phyloP scores from a whole-genome alignment of 1,284 basidiomycete species.

The Leccinum pachyderme region DNA sequence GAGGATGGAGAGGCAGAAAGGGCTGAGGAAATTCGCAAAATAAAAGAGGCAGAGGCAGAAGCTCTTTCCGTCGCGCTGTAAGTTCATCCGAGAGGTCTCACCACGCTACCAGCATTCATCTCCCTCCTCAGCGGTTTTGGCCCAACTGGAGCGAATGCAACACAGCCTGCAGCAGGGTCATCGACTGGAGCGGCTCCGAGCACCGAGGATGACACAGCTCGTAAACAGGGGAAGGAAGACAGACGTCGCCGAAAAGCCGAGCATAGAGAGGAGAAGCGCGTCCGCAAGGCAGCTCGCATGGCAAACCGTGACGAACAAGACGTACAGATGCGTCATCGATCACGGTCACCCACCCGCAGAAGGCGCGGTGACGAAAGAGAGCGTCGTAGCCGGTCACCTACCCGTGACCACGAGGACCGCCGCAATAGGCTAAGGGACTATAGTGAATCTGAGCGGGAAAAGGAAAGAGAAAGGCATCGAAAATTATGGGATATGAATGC shows the following conservation, averaged over 20 bases:
- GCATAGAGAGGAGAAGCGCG: slow-evolving; percentile 56
- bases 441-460: slow-evolving; percentile 42
- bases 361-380: slow-evolving; percentile 18
- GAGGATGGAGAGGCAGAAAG: slow-evolving; percentile 45
- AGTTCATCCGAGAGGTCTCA: slow-evolving; percentile 26
- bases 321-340: slow-evolving; percentile 25
- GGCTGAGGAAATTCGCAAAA: slow-evolving; percentile 68
- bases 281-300: slow-evolving; percentile 47
- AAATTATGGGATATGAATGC: slow-evolving; percentile 50
- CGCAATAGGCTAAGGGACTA: slow-evolving; percentile 34
- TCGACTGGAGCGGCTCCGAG: slow-evolving; percentile 27
- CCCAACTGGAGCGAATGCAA: slow-evolving; percentile 43
- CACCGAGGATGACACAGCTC: slow-evolving; percentile 33
- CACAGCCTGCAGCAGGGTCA: slow-evolving; percentile 13
- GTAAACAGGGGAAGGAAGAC: slow-evolving; percentile 54
- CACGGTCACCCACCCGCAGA: slow-evolving; percentile 35
- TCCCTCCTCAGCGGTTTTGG: slow-evolving; percentile 55
- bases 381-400: slow-evolving; percentile 29
- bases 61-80: slow-evolving; percentile 79
- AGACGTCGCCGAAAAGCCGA: slow-evolving; percentile 55
- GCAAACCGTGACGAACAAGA: slow-evolving; percentile 35
- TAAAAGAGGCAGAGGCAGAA: slow-evolving; percentile 87
- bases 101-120: slow-evolving; percentile 5
- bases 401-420: slow-evolving; percentile 24
- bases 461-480: slow-evolving; percentile 51